Conservation (phyloP, 257 asterid genomes). For the Gentiana dahurica region DNA sequence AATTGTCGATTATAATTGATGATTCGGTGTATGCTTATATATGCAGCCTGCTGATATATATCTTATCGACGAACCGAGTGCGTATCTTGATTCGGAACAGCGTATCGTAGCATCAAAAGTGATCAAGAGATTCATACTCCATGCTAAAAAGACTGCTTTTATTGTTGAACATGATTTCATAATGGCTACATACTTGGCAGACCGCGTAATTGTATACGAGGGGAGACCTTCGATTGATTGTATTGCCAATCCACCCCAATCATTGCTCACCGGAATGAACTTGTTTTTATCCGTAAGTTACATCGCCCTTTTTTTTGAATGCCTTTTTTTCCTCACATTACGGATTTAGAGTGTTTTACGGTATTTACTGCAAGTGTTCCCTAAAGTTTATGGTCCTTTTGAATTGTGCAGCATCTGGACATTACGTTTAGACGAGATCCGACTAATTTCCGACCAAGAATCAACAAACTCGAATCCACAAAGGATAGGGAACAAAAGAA, state of each 20-base stretch:
- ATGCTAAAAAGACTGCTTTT: constrained; percentile 92
- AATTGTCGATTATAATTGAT: no score
- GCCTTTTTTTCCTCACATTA: no score
- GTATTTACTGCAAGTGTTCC: no score
- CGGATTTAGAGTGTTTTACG: no score
- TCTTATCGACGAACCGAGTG: constrained; percentile 94
- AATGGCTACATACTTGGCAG: constrained; percentile 99
- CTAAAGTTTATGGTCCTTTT: not conserved
- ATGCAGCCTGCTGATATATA: constrained; percentile 97
- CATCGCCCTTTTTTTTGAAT: not conserved
- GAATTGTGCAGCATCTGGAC: constrained; percentile 69
- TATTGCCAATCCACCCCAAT: constrained; percentile 85
- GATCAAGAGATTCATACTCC: constrained; percentile 93
- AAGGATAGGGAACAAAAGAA: constrained; percentile 93
- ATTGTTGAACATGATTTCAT: constrained; percentile 96
- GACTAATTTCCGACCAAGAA: constrained; percentile 86
- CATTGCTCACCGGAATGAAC: constrained; percentile 95
- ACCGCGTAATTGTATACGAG: constrained; percentile 89
- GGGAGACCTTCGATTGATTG: constrained; percentile 86
- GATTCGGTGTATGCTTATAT: constrained; percentile 1
- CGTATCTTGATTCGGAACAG: constrained; percentile 98
- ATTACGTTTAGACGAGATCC: constrained; percentile 97
- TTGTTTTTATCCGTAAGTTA: constrained; percentile 84
- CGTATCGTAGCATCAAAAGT: constrained; percentile 98
- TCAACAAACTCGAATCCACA: constrained; percentile 87